Percentiles rank a stretch among this genome's conserved stretches.
Evolutionary conservation across 1,139 yeast species (phyloP).

Genomic region (Yamadazyma jaroonii): DNA sequence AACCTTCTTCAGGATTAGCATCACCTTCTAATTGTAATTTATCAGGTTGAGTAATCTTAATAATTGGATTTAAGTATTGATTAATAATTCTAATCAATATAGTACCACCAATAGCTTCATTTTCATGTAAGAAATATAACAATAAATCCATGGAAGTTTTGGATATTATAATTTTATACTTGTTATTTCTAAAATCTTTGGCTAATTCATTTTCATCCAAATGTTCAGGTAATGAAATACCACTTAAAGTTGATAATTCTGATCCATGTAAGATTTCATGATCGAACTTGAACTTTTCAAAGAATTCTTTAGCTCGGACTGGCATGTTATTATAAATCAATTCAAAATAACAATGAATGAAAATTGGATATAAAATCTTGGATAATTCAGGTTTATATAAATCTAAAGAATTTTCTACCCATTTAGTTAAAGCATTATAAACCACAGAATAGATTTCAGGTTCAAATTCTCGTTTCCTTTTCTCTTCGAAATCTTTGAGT

Average conservation of each 20-base stretch:
- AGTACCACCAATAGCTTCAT: conserved; percentile 91
- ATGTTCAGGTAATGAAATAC: conserved; percentile 78
- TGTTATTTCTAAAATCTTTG: conserved; percentile 65
- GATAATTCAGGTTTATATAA: conserved; percentile 87
- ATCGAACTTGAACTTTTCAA: conserved; percentile 70
- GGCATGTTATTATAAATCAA: conserved; percentile 62
- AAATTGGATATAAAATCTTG: conserved; percentile 82
- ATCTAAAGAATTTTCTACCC: conserved; percentile 92
- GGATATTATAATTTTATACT: conserved; percentile 74
- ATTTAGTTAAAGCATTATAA: conserved; percentile 72
- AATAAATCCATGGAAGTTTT: conserved; percentile 83
- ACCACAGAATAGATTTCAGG: conserved; percentile 77
- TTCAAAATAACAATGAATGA: conserved; percentile 83
- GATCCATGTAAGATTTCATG: conserved; percentile 75
- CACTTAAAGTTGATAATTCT: conserved; percentile 69
- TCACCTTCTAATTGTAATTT: conserved; percentile 45
- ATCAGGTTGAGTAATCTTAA: conserved; percentile 47
- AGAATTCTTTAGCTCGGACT: conserved; percentile 67
- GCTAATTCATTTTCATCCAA: conserved; percentile 81
- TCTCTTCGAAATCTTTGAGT: conserved; percentile 39
- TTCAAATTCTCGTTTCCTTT: conserved; percentile 44
- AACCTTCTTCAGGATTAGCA: conserved; percentile 61
- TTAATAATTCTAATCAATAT: conserved; percentile 81
- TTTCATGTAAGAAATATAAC: conserved; percentile 84
- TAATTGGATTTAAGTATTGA: conserved; percentile 75